These are phyloP conservation scores for Coemansia sp. DNA, from an alignment of 192 early-diverging fungal species.

Conservation along the genomic window DNA sequence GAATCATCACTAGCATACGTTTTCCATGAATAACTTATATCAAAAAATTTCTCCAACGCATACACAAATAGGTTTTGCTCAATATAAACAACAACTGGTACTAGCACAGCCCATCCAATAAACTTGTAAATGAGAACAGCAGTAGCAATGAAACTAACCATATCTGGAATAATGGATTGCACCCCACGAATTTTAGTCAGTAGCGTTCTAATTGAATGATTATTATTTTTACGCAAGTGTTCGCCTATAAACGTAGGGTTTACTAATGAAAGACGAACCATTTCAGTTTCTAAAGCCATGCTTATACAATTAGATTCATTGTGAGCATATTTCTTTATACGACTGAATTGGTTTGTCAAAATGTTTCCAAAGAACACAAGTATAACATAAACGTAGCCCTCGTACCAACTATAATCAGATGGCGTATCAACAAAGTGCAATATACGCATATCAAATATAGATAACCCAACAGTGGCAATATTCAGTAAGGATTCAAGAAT, in stretches of 20 bases:
- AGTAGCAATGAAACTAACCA: not conserved
- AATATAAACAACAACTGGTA: constrained; percentile 1
- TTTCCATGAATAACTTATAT: not conserved
- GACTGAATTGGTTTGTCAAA: not conserved
- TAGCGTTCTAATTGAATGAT: not conserved
- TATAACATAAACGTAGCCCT: constrained; percentile 14
- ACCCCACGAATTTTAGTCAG: not conserved
- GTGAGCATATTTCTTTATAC: not conserved
- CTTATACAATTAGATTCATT: not conserved
- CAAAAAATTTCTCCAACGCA: not conserved
- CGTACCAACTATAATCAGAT: constrained; percentile 11
- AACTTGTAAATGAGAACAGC: constrained; percentile 16
- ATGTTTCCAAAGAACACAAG: not conserved
- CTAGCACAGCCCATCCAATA: constrained; percentile 16
- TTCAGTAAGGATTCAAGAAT: not conserved
- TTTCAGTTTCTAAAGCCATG: constrained; percentile 18
- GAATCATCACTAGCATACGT: not conserved
- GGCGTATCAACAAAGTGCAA: constrained; percentile 19
- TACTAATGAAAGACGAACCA: constrained; percentile 22
- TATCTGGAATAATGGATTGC: not conserved
- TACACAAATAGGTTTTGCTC: not conserved
- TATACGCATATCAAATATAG: constrained; percentile 3
- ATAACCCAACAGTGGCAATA: not conserved
- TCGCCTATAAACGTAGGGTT: constrained; percentile 4
- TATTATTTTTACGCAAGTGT: not conserved